Base-by-base conservation (phyloP, 371 early-diverging fungal species). In the Thermomucor indicae-seudaticae region DNA sequence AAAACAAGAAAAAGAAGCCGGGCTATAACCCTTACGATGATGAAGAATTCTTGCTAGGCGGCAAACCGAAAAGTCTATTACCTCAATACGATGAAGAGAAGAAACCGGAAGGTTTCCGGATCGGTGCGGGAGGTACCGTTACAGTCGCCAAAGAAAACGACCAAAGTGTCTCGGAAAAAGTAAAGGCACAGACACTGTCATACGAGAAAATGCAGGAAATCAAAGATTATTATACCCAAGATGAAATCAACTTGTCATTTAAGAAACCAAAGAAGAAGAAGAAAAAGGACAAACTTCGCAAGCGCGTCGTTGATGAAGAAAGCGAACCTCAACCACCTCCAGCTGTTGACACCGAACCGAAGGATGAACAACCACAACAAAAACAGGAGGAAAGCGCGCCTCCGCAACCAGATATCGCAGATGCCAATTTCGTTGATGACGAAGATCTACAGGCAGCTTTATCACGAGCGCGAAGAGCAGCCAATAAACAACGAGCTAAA, bases 361-460 rank as follows among this genome's bases (percentile, higher is more conserved):
- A 81, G 16, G 67, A 29, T 17, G 60, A 52, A 45, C 61, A 43
- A 44, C 47, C 58, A 40, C 19, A 50, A 52, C 16, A 67, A 56
- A 28, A 55, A 53, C 25, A 52, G 61, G 6, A 58, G 46, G 51
- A 40, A 60, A 35, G 40, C 27, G 51, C 29, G 8, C 53, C 8
- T 5, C 53, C 41, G 20, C 37, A 38, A 31, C 41, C 31, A 12
- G 45, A 43, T 11, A 49, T 64, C 29, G 62, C 75, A 3, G 81
- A 84, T 43, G 66, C 81, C 28, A 93, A 88, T 57, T 88, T 89
- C 74, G 93, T 94, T 12, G 97, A 96, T 54, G 97, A 96, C 62
- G 95, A 95, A 51, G 97, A 96, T 48, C 66, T 96, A 29, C 95
- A 95, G 52, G 67, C 67, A 31, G 89, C 93, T 1, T 66, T 96